Evolutionary conservation across 306 rosid species (phyloP).

Genomic region (Vicia faba): DNA sequence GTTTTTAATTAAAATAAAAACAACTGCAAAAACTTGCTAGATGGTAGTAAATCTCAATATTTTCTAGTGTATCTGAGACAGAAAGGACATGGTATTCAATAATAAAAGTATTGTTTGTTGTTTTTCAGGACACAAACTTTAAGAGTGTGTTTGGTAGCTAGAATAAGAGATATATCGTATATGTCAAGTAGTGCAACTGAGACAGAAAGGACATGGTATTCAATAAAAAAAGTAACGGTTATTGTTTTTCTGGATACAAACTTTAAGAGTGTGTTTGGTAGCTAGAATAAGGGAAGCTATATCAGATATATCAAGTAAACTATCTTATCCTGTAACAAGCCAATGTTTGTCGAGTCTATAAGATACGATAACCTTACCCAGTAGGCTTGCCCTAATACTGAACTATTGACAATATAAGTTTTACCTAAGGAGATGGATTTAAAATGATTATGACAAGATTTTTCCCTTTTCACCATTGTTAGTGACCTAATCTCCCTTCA

Average conservation of each 20-base stretch:
- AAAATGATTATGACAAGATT: neutral
- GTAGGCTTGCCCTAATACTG: neutral
- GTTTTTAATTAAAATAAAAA: conserved; percentile 8
- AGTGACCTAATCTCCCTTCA: neutral
- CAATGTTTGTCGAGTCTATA: neutral
- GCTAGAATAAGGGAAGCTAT: neutral
- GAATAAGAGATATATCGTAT: neutral
- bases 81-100: conserved; percentile 19
- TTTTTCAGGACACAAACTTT: neutral
- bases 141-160: neutral
- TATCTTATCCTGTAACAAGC: neutral
- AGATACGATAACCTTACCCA: neutral
- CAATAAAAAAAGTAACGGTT: neutral
- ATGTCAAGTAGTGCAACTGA: too few relatives aligned
- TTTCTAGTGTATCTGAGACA: conserved; percentile 17
- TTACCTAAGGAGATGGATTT: neutral
- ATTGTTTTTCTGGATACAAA: neutral
- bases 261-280: neutral
- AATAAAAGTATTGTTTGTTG: neutral
- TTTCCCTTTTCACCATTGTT: neutral
- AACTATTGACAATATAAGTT: neutral
- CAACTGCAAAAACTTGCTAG: conserved; percentile 8
- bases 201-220: neutral
- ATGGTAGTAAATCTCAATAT: conserved; percentile 26
- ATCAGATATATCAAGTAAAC: neutral